Evolutionary conservation across 495 filamentous ascomycete species (phyloP), one percentile per base, ranked within the genome.

Genomic region (Penicillium angulare): DNA sequence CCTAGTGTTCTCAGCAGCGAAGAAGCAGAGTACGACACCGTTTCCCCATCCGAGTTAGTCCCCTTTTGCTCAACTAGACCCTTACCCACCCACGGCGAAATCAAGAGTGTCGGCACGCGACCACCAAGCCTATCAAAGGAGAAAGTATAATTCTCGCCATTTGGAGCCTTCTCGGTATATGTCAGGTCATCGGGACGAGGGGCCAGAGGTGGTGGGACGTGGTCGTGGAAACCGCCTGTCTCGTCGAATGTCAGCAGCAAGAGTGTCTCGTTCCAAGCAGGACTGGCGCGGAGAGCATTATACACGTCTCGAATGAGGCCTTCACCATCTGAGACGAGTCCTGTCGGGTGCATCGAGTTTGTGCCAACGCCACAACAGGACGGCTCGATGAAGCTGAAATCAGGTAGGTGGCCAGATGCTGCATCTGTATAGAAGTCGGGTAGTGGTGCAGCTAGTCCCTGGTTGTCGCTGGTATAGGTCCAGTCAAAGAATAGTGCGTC

Each of bases 221-320:
- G 76, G 63, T 79, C 76, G 43, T 65, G 65, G 71, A 78, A 78
- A 35, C 75, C 76, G 20, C 76, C 75, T 17, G 65, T 72, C 64
- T 79, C 76, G 52, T 79, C 76, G 43, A 74, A 79, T 50, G 74
- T 79, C n/a, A 79, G 56, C 51, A 79, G 64, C 47, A 78, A 68
- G 21, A 79, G 67, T 4, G 75, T 75, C 22, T 71, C 46, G 1
- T 75, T 49, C 76, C 76, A 79, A 39, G 76, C 72, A 0, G 73
- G 76, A 10, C 62, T 57, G 39, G 61, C 47, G 44, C 76, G 75
- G 40, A 79, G 57, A 15, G 76, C 72, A 29, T 78, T 76, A 55
- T 79, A 79, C 51, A 79, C 69, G 13, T 61, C 52, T 56, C 79
- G 79, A 60, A 81, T 69, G 47, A 79, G 63, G 16, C 49, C 55